Percentiles rank a stretch among this genome's conserved stretches.
Conservation (phyloP, 306 rosid species). For the Abrus pulchellus region DNA sequence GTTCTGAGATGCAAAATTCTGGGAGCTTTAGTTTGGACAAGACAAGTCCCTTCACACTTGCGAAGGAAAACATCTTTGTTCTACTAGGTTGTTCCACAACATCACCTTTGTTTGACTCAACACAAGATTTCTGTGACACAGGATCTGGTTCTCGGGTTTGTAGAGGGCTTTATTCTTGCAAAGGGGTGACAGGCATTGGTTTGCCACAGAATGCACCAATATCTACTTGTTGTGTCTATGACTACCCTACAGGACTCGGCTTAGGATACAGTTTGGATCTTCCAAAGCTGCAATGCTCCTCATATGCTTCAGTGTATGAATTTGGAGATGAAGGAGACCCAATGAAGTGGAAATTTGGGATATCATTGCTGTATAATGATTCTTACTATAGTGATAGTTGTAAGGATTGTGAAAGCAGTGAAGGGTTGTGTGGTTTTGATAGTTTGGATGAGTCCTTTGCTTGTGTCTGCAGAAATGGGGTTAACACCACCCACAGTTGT, state of each 20-base stretch:
- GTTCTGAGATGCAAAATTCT: constrained; percentile 64
- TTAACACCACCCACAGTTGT: constrained; percentile 55
- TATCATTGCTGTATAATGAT: constrained; percentile 59
- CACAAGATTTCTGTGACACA: constrained; percentile 60
- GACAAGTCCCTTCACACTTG: constrained; percentile 55
- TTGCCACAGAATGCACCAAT: constrained; percentile 54
- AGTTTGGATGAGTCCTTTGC: constrained; percentile 58
- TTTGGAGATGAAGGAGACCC: constrained; percentile 71
- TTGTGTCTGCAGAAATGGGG: constrained; percentile 59
- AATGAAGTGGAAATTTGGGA: constrained; percentile 64
- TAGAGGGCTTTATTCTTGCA: constrained; percentile 65
- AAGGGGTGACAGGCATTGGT: constrained; percentile 62
- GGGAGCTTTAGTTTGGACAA: constrained; percentile 61
- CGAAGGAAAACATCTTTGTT: constrained; percentile 59
- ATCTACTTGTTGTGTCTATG: constrained; percentile 68
- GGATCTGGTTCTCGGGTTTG: constrained; percentile 62
- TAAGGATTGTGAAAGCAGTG: constrained; percentile 60
- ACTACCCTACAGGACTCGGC: constrained; percentile 48
- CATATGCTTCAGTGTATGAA: constrained; percentile 58
- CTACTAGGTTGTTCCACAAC: constrained; percentile 68
- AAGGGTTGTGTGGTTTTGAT: constrained; percentile 61
- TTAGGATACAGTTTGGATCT: constrained; percentile 61
- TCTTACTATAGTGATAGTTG: constrained; percentile 52
- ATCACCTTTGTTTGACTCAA: constrained; percentile 60
- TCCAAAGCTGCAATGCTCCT: constrained; percentile 68